Evolutionary conservation across 768 basidiomycete genomes (phyloP).

Genomic region (Suillus discolor): DNA sequence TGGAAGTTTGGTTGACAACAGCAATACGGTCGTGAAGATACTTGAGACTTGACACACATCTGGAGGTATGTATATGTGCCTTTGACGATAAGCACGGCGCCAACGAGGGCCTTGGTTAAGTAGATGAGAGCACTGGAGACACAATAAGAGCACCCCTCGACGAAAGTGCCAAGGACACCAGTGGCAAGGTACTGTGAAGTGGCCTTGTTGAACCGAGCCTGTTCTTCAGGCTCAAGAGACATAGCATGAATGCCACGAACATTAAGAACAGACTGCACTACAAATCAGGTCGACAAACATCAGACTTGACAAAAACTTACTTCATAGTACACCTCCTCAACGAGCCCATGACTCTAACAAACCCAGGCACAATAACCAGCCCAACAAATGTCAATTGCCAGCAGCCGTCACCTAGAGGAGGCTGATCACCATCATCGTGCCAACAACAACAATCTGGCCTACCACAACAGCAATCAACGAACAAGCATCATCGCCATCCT

Average conservation of each 20-base stretch:
- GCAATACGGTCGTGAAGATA: constrained; percentile 82
- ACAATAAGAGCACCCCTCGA: constrained; percentile 86
- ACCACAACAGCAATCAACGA: constrained; percentile 73
- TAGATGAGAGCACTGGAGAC: constrained; percentile 84
- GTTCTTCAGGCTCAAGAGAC: constrained; percentile 77
- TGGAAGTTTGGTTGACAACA: constrained; percentile 85
- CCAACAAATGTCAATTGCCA: constrained; percentile 96
- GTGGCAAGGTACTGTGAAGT: constrained; percentile 60
- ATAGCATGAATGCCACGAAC: constrained; percentile 87
- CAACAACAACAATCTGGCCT: constrained; percentile 71
- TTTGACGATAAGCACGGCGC: constrained; percentile 78
- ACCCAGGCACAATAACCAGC: constrained; percentile 83
- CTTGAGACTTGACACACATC: constrained; percentile 76
- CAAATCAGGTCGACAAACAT: constrained; percentile 1
- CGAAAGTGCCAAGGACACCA: constrained; percentile 80
- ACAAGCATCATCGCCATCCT: constrained; percentile 89
- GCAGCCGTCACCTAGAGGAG: constrained; percentile 88
- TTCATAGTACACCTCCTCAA: constrained; percentile 88
- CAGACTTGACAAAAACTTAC: constrained; percentile 41
- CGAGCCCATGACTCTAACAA: constrained; percentile 77
- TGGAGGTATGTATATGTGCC: constrained; percentile 85
- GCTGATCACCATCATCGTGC: constrained; percentile 80
- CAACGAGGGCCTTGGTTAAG: constrained; percentile 85
- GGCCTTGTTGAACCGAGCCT: constrained; percentile 65
- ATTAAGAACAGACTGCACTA: constrained; percentile 70